Percentiles rank a stretch among this genome's conserved stretches.
Conservation (phyloP, 2,329 filamentous ascomycete species). For the Cryphonectria naterciae region DNA sequence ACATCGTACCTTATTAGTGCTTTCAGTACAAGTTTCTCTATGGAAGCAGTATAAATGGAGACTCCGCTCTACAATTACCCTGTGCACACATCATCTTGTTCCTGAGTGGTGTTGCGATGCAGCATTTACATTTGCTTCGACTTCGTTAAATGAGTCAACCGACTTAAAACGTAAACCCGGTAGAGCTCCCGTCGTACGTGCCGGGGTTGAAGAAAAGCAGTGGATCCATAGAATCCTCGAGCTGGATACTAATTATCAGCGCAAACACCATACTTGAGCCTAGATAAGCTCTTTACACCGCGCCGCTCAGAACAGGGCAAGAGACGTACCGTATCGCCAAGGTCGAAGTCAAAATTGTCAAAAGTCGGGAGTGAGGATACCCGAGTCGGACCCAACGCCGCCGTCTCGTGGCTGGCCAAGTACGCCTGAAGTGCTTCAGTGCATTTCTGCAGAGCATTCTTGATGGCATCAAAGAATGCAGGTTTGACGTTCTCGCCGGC, state of each 20-base stretch:
- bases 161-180: background rate
- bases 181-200: background rate
- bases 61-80: background rate
- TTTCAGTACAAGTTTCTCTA: background rate
- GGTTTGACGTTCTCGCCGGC: background rate
- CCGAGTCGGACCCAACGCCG: background rate
- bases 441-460: slow-evolving; percentile 14
- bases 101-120: background rate
- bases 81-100: background rate
- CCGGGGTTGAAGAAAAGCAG: background rate
- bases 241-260: background rate
- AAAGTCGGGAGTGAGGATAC: background rate
- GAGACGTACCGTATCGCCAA: slow-evolving; percentile 7
- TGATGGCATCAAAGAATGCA: slow-evolving; percentile 6
- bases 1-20: background rate
- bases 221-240: background rate
- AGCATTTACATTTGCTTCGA: background rate
- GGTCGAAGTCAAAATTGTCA: slow-evolving; percentile 10
- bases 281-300: background rate
- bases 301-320: background rate
- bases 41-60: background rate
- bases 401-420: background rate
- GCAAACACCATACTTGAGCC: background rate
- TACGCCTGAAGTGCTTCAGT: background rate
- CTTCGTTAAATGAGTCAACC: background rate